Evolutionary conservation across 2,329 filamentous ascomycete species (phyloP), one percentile per base, ranked within the genome.

Genomic region (Nothophaeocryptopus gaeumannii): DNA sequence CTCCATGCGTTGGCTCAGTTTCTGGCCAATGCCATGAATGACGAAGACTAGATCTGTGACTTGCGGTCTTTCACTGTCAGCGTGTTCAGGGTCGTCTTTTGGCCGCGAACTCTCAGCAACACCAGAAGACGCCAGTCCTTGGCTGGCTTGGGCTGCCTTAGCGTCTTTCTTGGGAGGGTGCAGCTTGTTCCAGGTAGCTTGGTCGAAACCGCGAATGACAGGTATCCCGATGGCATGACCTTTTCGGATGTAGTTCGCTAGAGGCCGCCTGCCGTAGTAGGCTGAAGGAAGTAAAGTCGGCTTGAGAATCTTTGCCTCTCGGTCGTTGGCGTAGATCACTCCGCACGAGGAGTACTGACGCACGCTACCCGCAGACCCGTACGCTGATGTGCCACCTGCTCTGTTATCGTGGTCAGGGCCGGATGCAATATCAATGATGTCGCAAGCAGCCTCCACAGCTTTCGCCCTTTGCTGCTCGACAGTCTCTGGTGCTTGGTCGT

Each of bases 1-100:
- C 69, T 97, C 92, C 53, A 97, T 89, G 10, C 91, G 80, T 67
- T 99, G 90, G 0, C 91, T 95, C 42, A 97, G 79, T 67, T 99
- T 97, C 68, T 99, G 93, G 0, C 93, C 93, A 56, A 99, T 97
- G 2, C 93, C 93, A 63, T 99, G 93, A 37, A 93, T 88, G 8
- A 97, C 89, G 4, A 99, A 77, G 1, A 97, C 81, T 7, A 99
- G 75, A 64, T 99, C 93, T 1, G 87, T 92, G 5, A 95, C 88
- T 53, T 84, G 82, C 1, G 83, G 83, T 26, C 65, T 83, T 78
- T 66, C 89, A 77, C 59, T 81, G 73, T 65, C 78, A 70, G 71
- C 89, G 86, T 63, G 84, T 78, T 56, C 75, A 60, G 68, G 84
- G 82, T 77, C 74, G 2, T 62, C 59, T 55, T 70, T 70, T 39